These are phyloP conservation scores for grape (Vitis vinifera) DNA, from an alignment of 164 flowering plant genomes.

Conservation along the genomic window ASM3070453v1 NC_081814.1:6600501-6601000, in stretches of 20 bases:
- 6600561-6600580: not conserved
- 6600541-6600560: not conserved
- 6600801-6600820: no score
- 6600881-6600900: not conserved
- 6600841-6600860: not conserved
- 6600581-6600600: not conserved
- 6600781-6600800: no score
- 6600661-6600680: not conserved
- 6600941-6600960: no score
- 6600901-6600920: not conserved
- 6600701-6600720: not conserved
- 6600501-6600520: not conserved
- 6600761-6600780: no score
- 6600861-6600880: not conserved
- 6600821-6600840: no score
- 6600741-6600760: no score
- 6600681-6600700: not conserved
- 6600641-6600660: no score
- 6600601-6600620: no score
- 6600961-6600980: no score
- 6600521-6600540: not conserved
- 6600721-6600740: no score
- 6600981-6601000: no score
- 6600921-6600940: not conserved
- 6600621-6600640: no score